phyloP scores from a whole-genome alignment of 2,329 filamentous ascomycete species.

The Apiospora marii region DNA sequence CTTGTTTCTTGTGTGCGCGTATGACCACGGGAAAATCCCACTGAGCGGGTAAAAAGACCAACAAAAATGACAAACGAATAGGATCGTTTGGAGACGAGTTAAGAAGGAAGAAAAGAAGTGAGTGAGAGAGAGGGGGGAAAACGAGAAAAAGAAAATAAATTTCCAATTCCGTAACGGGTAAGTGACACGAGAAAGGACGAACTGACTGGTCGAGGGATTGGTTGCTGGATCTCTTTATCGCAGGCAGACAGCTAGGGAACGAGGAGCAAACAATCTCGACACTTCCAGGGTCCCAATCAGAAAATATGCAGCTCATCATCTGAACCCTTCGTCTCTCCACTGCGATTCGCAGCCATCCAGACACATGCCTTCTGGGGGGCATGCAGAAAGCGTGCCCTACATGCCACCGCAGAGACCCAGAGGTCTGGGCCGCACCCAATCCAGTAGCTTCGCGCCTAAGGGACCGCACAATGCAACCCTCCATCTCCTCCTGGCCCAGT shows the following conservation, averaged over 20 bases:
- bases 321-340: slow-evolving; percentile 4
- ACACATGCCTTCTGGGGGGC: slow-evolving; percentile 15
- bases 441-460: slow-evolving; percentile 2
- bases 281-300: background rate
- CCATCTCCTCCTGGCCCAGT: background rate
- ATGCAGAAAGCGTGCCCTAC: slow-evolving; percentile 15
- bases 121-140: too few relatives aligned
- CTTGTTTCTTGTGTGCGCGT: slow-evolving; percentile 6
- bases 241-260: background rate
- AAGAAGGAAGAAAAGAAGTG: too few relatives aligned
- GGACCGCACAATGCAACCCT: background rate
- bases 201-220: background rate
- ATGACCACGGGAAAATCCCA: slow-evolving; percentile 14
- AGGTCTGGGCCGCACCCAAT: slow-evolving; percentile 18
- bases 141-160: background rate
- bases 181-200: background rate
- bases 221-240: background rate
- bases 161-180: background rate
- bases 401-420: background rate
- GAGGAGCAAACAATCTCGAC: slow-evolving; percentile 1
- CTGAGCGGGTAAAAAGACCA: background rate
- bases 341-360: background rate
- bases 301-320: slow-evolving; percentile 19
- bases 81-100: background rate
- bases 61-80: background rate